Conservation (phyloP, 331 rosid species). For the Acacia concinna region DNA sequence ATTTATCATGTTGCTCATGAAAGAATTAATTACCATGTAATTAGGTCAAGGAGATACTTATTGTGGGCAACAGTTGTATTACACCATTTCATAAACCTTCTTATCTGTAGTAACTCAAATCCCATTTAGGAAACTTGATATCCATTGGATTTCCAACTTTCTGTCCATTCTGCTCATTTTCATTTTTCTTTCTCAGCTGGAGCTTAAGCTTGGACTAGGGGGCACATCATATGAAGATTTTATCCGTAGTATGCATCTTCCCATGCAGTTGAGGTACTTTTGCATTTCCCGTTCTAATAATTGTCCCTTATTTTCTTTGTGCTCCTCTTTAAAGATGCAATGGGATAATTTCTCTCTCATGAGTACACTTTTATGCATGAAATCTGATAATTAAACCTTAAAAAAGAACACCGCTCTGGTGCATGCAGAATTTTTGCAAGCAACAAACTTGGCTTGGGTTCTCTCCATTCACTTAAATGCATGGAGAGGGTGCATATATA, state of each 20-base stretch:
- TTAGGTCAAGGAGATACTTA: background rate
- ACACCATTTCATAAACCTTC: background rate
- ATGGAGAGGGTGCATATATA: background rate
- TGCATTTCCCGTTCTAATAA: conserved; percentile 15
- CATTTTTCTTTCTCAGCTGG: conserved; percentile 59
- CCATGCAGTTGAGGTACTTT: conserved; percentile 92
- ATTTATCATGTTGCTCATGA: background rate
- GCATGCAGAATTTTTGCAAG: background rate
- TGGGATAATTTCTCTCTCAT: background rate
- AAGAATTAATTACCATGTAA: background rate
- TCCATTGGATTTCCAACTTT: conserved; percentile 16
- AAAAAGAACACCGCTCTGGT: background rate
- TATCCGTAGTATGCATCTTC: conserved; percentile 73
- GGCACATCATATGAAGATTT: conserved; percentile 96
- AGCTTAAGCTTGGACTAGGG: conserved; percentile 92
- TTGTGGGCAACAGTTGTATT: background rate
- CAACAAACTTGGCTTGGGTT: background rate
- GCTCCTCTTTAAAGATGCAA: background rate
- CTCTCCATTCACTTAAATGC: background rate
- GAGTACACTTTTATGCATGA: conserved; percentile 8
- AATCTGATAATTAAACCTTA: background rate
- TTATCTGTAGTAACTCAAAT: background rate
- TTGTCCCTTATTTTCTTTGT: conserved; percentile 10
- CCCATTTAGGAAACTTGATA: background rate
- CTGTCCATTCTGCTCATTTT: background rate